These are phyloP conservation scores for Blastocystis sp. DNA, from an alignment of 352 stramenopile species.

Conservation along the genomic window DNA sequence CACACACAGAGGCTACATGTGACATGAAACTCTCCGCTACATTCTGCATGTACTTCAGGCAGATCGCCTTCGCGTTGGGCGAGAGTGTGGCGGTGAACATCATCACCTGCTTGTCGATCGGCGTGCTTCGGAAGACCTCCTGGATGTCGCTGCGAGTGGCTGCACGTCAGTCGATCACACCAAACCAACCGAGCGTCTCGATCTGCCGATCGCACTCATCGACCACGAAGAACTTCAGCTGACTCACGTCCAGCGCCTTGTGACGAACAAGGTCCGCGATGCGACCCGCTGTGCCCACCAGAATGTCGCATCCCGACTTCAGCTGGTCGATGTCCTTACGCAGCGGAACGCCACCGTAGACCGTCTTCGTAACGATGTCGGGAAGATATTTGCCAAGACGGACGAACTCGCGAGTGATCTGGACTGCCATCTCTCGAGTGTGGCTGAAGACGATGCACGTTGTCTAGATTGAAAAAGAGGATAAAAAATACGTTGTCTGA, in stretches of 20 bases:
- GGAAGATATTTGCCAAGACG: constrained; percentile 96
- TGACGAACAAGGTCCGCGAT: constrained; percentile 69
- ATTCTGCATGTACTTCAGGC: constrained; percentile 90
- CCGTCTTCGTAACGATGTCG: constrained; percentile 79
- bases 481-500: constrained; percentile 1
- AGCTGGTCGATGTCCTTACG: constrained; percentile 72
- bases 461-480: constrained; percentile 75
- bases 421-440: constrained; percentile 97
- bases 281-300: constrained; percentile 94
- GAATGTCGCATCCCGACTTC: constrained; percentile 84
- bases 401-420: constrained; percentile 99
- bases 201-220: constrained; percentile 99
- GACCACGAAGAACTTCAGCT: constrained; percentile 99
- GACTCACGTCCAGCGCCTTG: constrained; percentile 85
- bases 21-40: not conserved
- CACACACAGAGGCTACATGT: constrained; percentile 69
- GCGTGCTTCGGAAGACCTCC: constrained; percentile 96
- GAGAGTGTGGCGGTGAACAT: constrained; percentile 98
- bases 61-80: constrained; percentile 97
- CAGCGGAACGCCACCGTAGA: constrained; percentile 65
- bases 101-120: constrained; percentile 97
- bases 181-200: constrained; percentile 66
- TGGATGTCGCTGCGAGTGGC: constrained; percentile 97
- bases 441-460: constrained; percentile 95
- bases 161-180: constrained; percentile 45